Percentiles rank a stretch among this genome's conserved stretches.
Evolutionary conservation across 2,329 filamentous ascomycete species (phyloP).

Genomic region (Penicillium occitanis): DNA sequence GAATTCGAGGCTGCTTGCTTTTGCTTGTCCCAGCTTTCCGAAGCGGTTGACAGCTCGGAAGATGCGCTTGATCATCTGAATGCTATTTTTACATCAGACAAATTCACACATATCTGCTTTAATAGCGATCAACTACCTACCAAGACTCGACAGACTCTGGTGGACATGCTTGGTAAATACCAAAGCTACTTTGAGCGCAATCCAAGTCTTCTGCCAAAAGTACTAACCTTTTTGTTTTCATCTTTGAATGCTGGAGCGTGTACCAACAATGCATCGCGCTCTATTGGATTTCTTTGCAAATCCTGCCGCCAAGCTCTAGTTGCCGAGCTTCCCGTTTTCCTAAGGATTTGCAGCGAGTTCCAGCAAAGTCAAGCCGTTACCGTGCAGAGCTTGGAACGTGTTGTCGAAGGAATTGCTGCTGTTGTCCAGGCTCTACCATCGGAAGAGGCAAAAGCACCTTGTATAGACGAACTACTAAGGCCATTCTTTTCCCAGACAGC

Average conservation of each 20-base stretch:
- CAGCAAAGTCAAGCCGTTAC: constrained; percentile 39
- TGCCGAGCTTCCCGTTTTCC: constrained; percentile 44
- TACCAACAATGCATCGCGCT: constrained; percentile 44
- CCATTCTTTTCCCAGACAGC: constrained; percentile 40
- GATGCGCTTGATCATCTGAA: constrained; percentile 44
- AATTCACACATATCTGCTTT: constrained; percentile 36
- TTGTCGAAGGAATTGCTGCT: constrained; percentile 47
- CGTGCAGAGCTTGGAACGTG: constrained; percentile 41
- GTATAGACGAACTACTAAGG: constrained; percentile 39
- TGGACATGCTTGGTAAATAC: constrained; percentile 46
- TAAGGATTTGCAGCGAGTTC: constrained; percentile 43
- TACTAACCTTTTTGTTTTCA: constrained; percentile 47
- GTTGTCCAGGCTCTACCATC: constrained; percentile 43
- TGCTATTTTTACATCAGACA: constrained; percentile 40
- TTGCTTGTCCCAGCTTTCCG: constrained; percentile 46
- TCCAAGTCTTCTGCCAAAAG: constrained; percentile 39
- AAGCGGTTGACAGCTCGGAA: constrained; percentile 46
- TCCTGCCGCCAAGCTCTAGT: constrained; percentile 44
- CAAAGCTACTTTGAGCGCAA: constrained; percentile 47
- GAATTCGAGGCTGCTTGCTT: constrained; percentile 47
- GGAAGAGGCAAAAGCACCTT: constrained; percentile 43
- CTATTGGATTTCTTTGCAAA: constrained; percentile 46
- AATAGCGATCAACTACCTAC: constrained; percentile 33
- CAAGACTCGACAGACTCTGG: constrained; percentile 42
- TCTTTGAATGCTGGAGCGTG: constrained; percentile 44